phyloP scores from a whole-genome alignment of 129 eudicot genomes.

The Centrapalus pauciflorus region DNA sequence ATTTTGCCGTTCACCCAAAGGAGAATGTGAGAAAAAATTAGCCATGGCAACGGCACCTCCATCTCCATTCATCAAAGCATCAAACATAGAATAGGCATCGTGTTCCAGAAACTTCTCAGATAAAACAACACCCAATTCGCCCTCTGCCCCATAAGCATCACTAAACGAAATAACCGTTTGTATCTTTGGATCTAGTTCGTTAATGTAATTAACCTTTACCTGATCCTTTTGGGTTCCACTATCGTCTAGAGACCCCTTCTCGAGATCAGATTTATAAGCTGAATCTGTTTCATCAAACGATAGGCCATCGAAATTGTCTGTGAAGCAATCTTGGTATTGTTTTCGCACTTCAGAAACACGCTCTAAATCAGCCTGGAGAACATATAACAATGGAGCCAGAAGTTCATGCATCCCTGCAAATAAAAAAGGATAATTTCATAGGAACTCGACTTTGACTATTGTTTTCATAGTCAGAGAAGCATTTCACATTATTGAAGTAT shows the following conservation, averaged over 20 bases:
- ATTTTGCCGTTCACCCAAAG: constrained; percentile 33
- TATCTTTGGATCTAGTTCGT: constrained; percentile 62
- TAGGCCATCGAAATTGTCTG: constrained; percentile 82
- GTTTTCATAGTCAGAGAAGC: too few species aligned
- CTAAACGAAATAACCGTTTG: constrained; percentile 60
- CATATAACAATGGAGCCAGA: constrained; percentile 85
- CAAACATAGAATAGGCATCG: constrained; percentile 92
- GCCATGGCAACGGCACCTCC: constrained; percentile 91
- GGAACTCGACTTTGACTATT: neutral
- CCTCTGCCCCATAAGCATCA: constrained; percentile 45
- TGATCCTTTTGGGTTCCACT: constrained; percentile 26
- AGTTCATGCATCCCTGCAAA: constrained; percentile 95
- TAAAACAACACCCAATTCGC: constrained; percentile 65
- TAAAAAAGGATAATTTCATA: neutral
- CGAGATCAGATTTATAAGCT: constrained; percentile 50
- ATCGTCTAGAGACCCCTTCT: constrained; percentile 41
- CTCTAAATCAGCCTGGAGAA: constrained; percentile 77
- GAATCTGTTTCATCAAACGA: constrained; percentile 63
- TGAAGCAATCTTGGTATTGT: constrained; percentile 70
- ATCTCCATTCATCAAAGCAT: constrained; percentile 82
- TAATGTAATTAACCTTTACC: constrained; percentile 24
- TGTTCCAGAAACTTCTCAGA: constrained; percentile 93
- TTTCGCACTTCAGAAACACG: constrained; percentile 68
- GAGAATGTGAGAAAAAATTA: constrained; percentile 64
- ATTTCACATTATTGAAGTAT: neutral